phyloP scores from a whole-genome alignment of 371 early-diverging fungal species.

The Basidiobolus meristosporus region DNA sequence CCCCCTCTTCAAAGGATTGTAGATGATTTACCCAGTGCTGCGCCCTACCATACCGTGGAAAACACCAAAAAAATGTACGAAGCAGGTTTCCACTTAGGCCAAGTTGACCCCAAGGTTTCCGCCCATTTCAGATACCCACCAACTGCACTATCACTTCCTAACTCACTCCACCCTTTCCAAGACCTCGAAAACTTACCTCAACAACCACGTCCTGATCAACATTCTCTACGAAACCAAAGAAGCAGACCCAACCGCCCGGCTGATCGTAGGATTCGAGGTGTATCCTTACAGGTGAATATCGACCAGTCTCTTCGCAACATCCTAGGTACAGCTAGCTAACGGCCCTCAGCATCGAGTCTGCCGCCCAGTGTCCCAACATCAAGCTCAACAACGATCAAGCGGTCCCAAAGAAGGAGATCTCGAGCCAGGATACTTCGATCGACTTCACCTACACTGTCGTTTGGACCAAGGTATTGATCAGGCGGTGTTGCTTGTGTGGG shows the following conservation, averaged over 20 bases:
- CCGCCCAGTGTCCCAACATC: not conserved
- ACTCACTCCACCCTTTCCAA: constrained; percentile 2
- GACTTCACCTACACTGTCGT: constrained; percentile 35
- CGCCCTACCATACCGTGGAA: constrained; percentile 10
- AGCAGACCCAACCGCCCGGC: constrained; percentile 9
- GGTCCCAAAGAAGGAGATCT: constrained; percentile 9
- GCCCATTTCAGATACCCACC: no score
- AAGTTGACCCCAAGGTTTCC: constrained; percentile 9
- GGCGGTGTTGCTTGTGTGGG: not conserved
- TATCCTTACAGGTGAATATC: constrained; percentile 23
- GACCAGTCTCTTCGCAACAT: not conserved
- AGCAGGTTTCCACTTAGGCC: constrained; percentile 27
- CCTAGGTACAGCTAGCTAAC: no score
- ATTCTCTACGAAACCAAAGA: constrained; percentile 23
- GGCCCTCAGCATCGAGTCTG: not conserved
- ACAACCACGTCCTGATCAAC: constrained; percentile 30
- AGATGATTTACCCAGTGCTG: constrained; percentile 38
- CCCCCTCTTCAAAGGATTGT: constrained; percentile 18
- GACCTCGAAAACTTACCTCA: constrained; percentile 16
- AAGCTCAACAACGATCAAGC: constrained; percentile 5
- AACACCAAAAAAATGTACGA: constrained; percentile 15
- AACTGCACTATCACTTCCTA: not conserved
- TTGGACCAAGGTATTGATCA: constrained; percentile 22
- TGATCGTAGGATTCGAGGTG: constrained; percentile 40
- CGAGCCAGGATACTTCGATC: constrained; percentile 11